phyloP scores from a whole-genome alignment of 1,284 basidiomycete genomes.

The Xerocomus nothofagi region DNA sequence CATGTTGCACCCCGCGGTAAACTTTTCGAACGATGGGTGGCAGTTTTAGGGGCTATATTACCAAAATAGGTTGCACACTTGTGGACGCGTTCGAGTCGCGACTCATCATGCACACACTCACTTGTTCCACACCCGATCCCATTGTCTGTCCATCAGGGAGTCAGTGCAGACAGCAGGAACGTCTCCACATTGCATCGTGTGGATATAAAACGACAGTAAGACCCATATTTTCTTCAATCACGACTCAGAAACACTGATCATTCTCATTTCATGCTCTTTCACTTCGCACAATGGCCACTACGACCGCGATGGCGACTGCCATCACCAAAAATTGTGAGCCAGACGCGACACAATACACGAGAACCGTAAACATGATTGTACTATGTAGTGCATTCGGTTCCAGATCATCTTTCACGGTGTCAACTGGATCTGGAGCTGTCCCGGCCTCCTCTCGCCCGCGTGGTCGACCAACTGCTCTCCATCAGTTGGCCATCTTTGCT shows the following conservation, averaged over 20 bases:
- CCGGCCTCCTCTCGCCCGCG: not conserved
- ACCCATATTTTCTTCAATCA: not conserved
- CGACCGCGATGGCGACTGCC: not conserved
- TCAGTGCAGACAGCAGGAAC: not conserved
- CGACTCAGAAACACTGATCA: not conserved
- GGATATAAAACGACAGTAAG: slow-evolving; percentile 5
- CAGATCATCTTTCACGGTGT: not conserved
- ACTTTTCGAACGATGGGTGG: too few species aligned
- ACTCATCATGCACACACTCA: not conserved
- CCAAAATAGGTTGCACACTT: not conserved
- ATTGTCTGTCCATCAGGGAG: not conserved
- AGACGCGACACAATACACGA: not conserved
- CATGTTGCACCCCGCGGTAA: too few species aligned
- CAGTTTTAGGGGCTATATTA: not conserved
- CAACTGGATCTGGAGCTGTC: not conserved
- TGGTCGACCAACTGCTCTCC: not conserved
- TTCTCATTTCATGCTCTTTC: not conserved
- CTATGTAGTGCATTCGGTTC: not conserved
- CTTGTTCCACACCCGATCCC: not conserved
- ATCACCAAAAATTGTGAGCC: not conserved
- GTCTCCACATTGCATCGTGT: not conserved
- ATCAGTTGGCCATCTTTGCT: rapidly evolving
- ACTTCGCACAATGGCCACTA: slow-evolving; percentile 1
- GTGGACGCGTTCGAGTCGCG: too few species aligned
- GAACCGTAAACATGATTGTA: not conserved